Evolutionary conservation across 2,329 filamentous ascomycete genomes (phyloP).

Genomic region (Orbilia oligospora): DNA sequence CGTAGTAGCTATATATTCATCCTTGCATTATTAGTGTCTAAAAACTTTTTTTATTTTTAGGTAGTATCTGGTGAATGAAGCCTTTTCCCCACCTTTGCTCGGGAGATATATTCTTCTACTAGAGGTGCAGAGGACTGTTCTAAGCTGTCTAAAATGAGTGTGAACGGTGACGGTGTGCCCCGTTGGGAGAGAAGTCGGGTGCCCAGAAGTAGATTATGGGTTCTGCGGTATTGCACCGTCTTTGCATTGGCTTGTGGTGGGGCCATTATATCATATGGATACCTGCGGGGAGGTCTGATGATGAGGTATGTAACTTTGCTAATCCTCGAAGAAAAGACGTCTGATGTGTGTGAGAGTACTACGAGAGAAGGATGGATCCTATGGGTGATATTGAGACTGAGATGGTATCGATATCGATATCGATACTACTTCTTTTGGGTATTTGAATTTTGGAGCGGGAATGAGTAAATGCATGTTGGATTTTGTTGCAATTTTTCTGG

Average conservation of each 20-base stretch:
- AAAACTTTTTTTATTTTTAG: too few species aligned
- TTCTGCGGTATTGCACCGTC: slow-evolving; percentile 75
- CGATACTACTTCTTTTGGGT: too few species aligned
- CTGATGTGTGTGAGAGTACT: not conserved
- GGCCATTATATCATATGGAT: slow-evolving; percentile 39
- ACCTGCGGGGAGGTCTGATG: not conserved
- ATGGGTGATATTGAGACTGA: not conserved
- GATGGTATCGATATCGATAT: not conserved
- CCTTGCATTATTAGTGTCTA: not conserved
- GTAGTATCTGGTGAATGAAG: not conserved
- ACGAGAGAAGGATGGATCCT: not conserved
- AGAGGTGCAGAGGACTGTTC: slow-evolving; percentile 83
- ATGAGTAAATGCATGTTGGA: slow-evolving; percentile 25
- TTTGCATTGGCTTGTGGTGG: slow-evolving; percentile 57
- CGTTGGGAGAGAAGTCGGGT: slow-evolving; percentile 84
- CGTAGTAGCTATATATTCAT: slow-evolving; percentile 68
- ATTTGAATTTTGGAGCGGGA: not conserved
- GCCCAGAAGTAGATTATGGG: slow-evolving; percentile 86
- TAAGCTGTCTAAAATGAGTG: slow-evolving; percentile 84
- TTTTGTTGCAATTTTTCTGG: slow-evolving; percentile 53
- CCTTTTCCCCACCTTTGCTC: slow-evolving; percentile 76
- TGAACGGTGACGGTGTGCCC: slow-evolving; percentile 87
- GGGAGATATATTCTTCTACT: slow-evolving; percentile 79
- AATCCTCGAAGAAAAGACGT: not conserved
- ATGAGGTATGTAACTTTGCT: too few species aligned